Percentiles rank a stretch among this genome's conserved stretches.
Evolutionary conservation across 108 stramenopile species (phyloP).

Genomic region (Nitzschia sp.): DNA sequence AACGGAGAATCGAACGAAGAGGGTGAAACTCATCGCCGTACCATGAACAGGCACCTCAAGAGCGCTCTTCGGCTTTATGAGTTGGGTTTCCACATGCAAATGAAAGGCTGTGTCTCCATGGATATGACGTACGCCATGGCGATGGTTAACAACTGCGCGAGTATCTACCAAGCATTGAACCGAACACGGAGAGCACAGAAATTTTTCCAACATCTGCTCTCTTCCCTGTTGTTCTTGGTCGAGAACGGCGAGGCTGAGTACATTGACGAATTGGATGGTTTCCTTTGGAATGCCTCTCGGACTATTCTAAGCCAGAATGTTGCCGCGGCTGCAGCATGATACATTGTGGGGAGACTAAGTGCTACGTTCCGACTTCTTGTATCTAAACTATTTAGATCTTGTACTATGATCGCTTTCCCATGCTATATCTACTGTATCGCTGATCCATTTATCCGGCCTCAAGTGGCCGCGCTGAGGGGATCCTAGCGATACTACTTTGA

Average conservation of each 20-base stretch:
- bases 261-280: slow-evolving; percentile 11
- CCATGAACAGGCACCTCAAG: neutral
- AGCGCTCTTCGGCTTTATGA: slow-evolving; percentile 3
- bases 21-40: neutral
- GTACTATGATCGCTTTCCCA: no score
- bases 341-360: no score
- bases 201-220: slow-evolving; percentile 1
- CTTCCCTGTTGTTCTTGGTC: neutral
- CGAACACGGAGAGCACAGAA: neutral
- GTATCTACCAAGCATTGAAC: slow-evolving; percentile 4
- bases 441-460: no score
- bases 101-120: neutral
- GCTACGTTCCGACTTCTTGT: no score
- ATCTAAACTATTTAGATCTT: no score
- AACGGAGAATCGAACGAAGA: neutral
- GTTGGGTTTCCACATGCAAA: neutral
- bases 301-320: neutral
- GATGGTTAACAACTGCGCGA: slow-evolving; percentile 15
- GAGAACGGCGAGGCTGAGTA: neutral
- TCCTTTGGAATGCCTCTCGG: neutral
- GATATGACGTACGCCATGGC: slow-evolving; percentile 6
- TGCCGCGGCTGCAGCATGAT: neutral
- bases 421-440: no score
- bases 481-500: no score
- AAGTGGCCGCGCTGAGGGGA: no score